Conservation (phyloP, 768 basidiomycete genomes). For the Scleroderma citrinum region DNA sequence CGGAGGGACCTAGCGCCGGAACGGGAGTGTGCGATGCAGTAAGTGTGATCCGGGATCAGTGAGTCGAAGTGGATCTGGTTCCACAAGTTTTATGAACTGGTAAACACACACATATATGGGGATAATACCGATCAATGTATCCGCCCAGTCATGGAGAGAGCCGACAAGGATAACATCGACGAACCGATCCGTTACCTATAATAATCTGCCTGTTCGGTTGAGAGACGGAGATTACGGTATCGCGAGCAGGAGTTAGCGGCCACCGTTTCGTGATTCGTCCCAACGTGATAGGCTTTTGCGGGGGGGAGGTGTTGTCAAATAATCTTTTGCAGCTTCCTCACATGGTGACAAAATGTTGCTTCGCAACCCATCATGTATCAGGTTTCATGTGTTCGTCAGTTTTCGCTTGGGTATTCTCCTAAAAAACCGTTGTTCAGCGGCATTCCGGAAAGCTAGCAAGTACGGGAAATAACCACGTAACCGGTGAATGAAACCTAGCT, state of each 20-base stretch:
- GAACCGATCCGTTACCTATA: constrained; percentile 10
- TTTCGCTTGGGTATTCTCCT: not conserved
- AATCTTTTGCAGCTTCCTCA: constrained; percentile 6
- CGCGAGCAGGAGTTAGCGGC: constrained; percentile 25
- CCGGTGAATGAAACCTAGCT: constrained; percentile 9
- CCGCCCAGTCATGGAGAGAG: constrained; percentile 1
- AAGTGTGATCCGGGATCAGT: constrained; percentile 6
- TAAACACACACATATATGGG: constrained; percentile 9
- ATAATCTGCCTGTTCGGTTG: constrained; percentile 12
- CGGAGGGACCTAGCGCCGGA: not conserved
- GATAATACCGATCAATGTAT: not conserved
- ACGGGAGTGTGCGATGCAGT: constrained; percentile 5
- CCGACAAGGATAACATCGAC: constrained; percentile 3
- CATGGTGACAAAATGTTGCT: not conserved
- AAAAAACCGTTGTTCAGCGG: not conserved
- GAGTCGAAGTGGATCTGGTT: constrained; percentile 4
- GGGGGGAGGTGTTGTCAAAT: constrained; percentile 19
- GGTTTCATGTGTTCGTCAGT: not conserved
- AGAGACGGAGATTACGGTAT: constrained; percentile 32
- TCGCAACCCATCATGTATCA: not conserved
- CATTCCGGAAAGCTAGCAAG: not conserved
- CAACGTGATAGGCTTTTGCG: constrained; percentile 31
- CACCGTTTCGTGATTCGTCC: constrained; percentile 11
- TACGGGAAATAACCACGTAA: constrained; percentile 18
- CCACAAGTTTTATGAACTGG: not conserved